phyloP scores from a whole-genome alignment of 495 filamentous ascomycete genomes.

The Neurospora sp. region DNA sequence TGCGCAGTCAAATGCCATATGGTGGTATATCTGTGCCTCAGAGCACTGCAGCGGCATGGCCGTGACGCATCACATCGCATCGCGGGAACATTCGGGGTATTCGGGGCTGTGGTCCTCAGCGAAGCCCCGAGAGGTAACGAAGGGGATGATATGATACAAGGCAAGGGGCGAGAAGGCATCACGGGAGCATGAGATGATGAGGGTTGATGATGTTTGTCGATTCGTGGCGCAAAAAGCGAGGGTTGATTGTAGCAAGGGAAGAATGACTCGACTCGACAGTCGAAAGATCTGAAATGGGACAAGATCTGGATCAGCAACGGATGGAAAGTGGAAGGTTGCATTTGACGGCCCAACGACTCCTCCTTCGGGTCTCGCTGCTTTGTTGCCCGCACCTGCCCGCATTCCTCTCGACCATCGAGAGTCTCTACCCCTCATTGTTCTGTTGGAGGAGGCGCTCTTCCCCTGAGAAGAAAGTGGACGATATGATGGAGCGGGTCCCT shows the following conservation, averaged over 20 bases:
- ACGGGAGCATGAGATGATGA: neutral
- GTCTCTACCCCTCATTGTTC: neutral
- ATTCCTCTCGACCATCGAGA: neutral
- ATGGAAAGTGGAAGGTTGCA: neutral
- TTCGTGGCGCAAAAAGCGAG: neutral
- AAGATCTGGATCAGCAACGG: neutral
- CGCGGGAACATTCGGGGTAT: neutral
- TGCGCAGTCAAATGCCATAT: neutral
- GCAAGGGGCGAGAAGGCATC: neutral
- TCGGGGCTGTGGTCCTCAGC: neutral
- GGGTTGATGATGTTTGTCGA: neutral
- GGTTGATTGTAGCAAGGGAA: neutral
- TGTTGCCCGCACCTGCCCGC: neutral
- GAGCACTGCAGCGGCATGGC: neutral
- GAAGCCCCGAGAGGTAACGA: neutral
- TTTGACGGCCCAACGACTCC: neutral
- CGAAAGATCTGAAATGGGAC: neutral
- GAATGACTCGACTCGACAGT: neutral
- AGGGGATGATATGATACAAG: neutral
- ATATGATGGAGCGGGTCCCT: neutral
- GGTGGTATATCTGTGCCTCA: neutral
- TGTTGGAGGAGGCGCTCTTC: neutral
- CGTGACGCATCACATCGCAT: neutral
- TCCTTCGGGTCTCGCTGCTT: neutral
- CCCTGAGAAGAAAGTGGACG: neutral